Base-by-base conservation (phyloP, 371 early-diverging fungal genomes). In the Mucor indicus region DNA sequence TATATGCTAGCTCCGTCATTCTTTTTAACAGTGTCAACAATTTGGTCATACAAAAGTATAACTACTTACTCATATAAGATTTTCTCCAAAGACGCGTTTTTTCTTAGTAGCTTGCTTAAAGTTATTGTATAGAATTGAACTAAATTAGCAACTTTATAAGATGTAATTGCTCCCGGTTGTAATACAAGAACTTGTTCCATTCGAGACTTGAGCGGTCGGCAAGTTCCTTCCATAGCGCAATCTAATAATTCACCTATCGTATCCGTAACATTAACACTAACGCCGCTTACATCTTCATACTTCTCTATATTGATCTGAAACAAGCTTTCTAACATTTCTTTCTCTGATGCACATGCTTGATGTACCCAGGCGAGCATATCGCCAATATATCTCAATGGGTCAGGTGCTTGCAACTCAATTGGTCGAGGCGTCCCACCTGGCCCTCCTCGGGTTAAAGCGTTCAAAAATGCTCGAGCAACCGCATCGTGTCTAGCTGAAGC, bases 301-400 rank as follows among this genome's bases (percentile, higher is more conserved):
- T 44, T 48, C 11, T 48, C 43, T 21, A 47, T 15, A 9, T 51
- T 50, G 13, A 47, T 40, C 11, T 66, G 69, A 49, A 93, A 76
- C 32, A 93, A 57, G 24, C 81, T 78, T 50, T 94, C 91, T 20
- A 95, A 64, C 63, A 93, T 83, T 62, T 96, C 96, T 15, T 84
- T 76, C 66, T 95, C 96, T 19, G 84, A 78, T 8, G 92, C 93
- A 29, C 83, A 80, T 1, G 93, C 85, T 69, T 95, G 95, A 75
- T 97, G 98, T 1, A 94, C 60, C 96, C 96, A 97, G 1, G 96
- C 95, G 11, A 96, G 67, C 90, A 95, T 93, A 52, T 95, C 98
- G 9, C 96, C 95, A 39, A 89, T 80, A 55, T 95, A 95, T 23
- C 95, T 75, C 46, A 89, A 58, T 1, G 95, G 89, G 55, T 97